Evolutionary conservation across 78 protist genomes (phyloP).

Genomic region (Neovahlkampfia damariscottae): DNA sequence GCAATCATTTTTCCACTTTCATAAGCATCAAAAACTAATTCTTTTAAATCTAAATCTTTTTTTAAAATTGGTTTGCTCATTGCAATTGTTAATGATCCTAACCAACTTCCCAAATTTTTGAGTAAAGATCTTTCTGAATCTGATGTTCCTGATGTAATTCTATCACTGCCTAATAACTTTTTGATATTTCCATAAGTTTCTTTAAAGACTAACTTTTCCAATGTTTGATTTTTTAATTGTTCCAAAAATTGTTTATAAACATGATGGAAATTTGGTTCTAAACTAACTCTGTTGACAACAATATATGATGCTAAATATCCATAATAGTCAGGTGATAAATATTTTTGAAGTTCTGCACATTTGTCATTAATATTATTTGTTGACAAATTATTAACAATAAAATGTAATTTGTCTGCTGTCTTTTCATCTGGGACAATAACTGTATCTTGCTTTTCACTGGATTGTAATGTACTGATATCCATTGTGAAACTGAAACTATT

Average conservation of each 20-base stretch:
- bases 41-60: conserved; percentile 75
- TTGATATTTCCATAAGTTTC: not conserved
- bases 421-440: conserved; percentile 23
- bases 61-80: conserved; percentile 82
- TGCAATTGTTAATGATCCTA: conserved; percentile 84
- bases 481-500: not conserved
- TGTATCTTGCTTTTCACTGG: not conserved
- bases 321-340: conserved; percentile 18
- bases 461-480: not conserved
- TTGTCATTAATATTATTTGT: conserved; percentile 38
- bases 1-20: conserved; percentile 51
- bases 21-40: conserved; percentile 71
- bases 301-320: conserved; percentile 71
- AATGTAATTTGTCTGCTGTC: conserved; percentile 64
- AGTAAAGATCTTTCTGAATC: conserved; percentile 81
- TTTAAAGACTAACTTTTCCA: conserved; percentile 14
- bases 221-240: conserved; percentile 3
- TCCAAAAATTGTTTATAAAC: conserved; percentile 59
- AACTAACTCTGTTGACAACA: conserved; percentile 71
- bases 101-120: conserved; percentile 91
- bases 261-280: conserved; percentile 82
- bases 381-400: conserved; percentile 85
- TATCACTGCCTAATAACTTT: conserved; percentile 36
- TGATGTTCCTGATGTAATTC: conserved; percentile 27
- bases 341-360: conserved; percentile 28